Conservation (phyloP, 192 early-diverging fungal species). For the Funneliformis geosporum region DNA sequence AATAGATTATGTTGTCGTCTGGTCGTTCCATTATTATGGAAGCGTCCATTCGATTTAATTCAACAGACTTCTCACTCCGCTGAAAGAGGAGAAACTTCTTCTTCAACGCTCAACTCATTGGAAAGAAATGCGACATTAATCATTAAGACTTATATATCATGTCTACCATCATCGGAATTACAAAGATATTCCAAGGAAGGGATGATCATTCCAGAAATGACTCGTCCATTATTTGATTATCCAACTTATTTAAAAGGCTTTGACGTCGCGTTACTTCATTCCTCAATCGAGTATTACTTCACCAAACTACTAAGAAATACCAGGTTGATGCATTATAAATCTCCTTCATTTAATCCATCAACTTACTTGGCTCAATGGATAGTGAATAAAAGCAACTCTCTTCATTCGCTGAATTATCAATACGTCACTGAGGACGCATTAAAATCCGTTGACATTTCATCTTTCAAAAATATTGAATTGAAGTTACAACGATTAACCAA, state of each 20-base stretch:
- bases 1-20: not conserved
- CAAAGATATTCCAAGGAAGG: not conserved
- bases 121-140: not conserved
- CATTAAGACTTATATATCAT: not conserved
- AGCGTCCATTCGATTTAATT: not conserved
- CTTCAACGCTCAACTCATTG: not conserved
- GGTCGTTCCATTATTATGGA: not conserved
- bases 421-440: not conserved
- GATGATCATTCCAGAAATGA: not conserved
- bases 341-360: not conserved
- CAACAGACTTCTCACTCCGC: not conserved
- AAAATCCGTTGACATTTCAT: not conserved
- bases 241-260: not conserved
- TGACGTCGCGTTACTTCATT: not conserved
- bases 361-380: not conserved
- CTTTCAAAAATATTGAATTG: not conserved
- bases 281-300: not conserved
- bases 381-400: not conserved
- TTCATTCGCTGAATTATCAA: not conserved
- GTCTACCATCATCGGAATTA: not conserved
- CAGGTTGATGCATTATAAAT: not conserved
- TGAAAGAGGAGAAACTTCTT: not conserved
- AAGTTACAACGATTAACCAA: not conserved
- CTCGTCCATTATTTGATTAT: not conserved
- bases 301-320: not conserved